Conservation (phyloP, 1,284 basidiomycete species). For the Erythrobasidium hasegawianum region DNA sequence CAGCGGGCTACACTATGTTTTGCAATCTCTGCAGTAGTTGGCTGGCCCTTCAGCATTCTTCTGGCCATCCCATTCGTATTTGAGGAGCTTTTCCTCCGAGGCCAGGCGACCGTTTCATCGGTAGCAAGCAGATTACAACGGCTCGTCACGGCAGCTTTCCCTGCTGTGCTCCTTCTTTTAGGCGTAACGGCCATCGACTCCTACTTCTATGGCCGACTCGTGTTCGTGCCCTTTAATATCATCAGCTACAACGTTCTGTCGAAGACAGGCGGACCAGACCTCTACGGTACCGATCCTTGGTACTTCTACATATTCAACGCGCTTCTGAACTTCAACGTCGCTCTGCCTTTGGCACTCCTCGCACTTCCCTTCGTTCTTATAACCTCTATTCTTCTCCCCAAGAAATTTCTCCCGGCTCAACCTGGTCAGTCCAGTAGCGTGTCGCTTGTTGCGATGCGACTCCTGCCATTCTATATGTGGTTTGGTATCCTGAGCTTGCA, state of each 20-base stretch:
- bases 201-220: slow-evolving; percentile 74
- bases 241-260: slow-evolving; percentile 87
- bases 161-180: slow-evolving; percentile 52
- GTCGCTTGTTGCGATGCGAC: slow-evolving; percentile 63
- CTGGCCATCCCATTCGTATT: slow-evolving; percentile 82
- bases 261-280: slow-evolving; percentile 65
- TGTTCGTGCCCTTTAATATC: slow-evolving; percentile 88
- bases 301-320: slow-evolving; percentile 81
- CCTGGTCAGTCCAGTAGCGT: slow-evolving; percentile 42
- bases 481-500: slow-evolving; percentile 71
- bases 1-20: slow-evolving; percentile 62
- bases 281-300: slow-evolving; percentile 89
- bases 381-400: slow-evolving; percentile 69
- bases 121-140: slow-evolving; percentile 35
- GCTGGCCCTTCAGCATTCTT: slow-evolving; percentile 91
- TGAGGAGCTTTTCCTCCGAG: slow-evolving; percentile 80
- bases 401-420: slow-evolving; percentile 61
- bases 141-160: slow-evolving; percentile 31
- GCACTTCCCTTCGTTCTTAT: slow-evolving; percentile 75
- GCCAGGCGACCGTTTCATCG: slow-evolving; percentile 47
- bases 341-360: slow-evolving; percentile 71
- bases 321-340: slow-evolving; percentile 86
- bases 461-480: slow-evolving; percentile 88
- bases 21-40: slow-evolving; percentile 78
- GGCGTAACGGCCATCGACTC: slow-evolving; percentile 79